Evolutionary conservation across 2,329 filamentous ascomycete species (phyloP), one percentile per base, ranked within the genome.

Genomic region (Zelopaecilomyces penicillatus): DNA sequence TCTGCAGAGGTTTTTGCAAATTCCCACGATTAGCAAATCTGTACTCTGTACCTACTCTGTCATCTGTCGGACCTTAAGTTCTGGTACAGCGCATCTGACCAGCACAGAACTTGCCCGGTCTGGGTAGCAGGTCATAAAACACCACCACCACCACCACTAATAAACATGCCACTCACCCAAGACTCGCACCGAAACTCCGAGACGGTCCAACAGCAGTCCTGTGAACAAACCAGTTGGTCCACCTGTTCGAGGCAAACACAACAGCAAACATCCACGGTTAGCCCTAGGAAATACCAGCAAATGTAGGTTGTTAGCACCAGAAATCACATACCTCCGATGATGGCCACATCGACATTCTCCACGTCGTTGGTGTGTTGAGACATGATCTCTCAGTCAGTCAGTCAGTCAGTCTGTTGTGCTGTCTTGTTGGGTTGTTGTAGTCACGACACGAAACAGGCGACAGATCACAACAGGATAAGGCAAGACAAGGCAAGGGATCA

Each of bases 221-320:
- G 66, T 65, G 11, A 71, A 63, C 1, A 73, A 60, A 11, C 70
- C 70, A 11, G 45, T 73, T 36, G 69, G 69, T 9, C 70, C 69
- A 42, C 66, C 69, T 62, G 41, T 19, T 19, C 33, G 6, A 36
- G 30, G 6, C n/a, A 28, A 39, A 12, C 12, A 28, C 27, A 6
- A 28, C 11, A 28, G 11, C 12, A 39, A 39, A 11, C 7, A 39
- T 38, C 29, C 37, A 32, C 19, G 26, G 26, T 31, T 29, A 30
- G 36, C 6, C n/a, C 26, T 27, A 30, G 29, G 30, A n/a, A n/a
- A 8, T 9, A 41, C 32, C 29, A 19, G 19, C 19, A 19, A 19
- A 19, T 34, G 12, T 34, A 30, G 8, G 28, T 3, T 8, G 10
- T 32, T 31, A 5, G 19, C 29, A 19, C 32, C 8, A 34, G 12